Base-by-base conservation (phyloP, 805 yeast species). In the Isabelozyma rhagii region DNA sequence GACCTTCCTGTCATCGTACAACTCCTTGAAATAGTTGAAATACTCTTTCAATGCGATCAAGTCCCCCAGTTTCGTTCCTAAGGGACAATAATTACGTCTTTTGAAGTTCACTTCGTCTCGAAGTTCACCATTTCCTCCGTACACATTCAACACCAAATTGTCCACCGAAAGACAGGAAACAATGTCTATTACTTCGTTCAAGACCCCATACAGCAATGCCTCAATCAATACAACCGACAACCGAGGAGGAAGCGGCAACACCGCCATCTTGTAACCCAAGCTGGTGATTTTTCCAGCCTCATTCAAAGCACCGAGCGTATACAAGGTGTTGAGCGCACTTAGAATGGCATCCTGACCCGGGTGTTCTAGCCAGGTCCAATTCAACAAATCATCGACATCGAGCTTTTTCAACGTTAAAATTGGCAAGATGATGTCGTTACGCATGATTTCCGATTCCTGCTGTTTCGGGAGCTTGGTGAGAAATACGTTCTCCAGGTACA, bases 161-260 rank as follows among this genome's bases (percentile, higher is more conserved):
- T 93, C 97, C 5, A 94, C 97, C 13, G 97, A 89, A 21, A 94
- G 75, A 68, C 98, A 93, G 0, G 98, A 83, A 2, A 89, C 96
- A 47, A 94, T 89, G 62, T 93, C 98, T 27, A 93, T 76, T 1
- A 89, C 96, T 1, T 85, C 81, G 1, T 70, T 69, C 5, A 90
- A 67, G 44, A 87, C 83, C 1, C 78, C 76, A 17, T 71, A 75
- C 43, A 81, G 83, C 51, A 77, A 69, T 0, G 97, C 96, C 25
- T 80, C 75, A 31, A 94, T 72, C 48, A 94, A 72, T 8, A 93
- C 97, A 0, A 91, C 90, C 4, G 96, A 87, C 43, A 94, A 74
- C 60, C 89, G 94, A 0, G 99, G 98, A n/a, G 91, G 87, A 28
- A 94, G 77, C 0, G 99, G 99, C 52, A 94, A 72, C 13, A 89